phyloP scores from a whole-genome alignment of 2,329 filamentous ascomycete genomes.

The Ophiosphaerella herpotricha region DNA sequence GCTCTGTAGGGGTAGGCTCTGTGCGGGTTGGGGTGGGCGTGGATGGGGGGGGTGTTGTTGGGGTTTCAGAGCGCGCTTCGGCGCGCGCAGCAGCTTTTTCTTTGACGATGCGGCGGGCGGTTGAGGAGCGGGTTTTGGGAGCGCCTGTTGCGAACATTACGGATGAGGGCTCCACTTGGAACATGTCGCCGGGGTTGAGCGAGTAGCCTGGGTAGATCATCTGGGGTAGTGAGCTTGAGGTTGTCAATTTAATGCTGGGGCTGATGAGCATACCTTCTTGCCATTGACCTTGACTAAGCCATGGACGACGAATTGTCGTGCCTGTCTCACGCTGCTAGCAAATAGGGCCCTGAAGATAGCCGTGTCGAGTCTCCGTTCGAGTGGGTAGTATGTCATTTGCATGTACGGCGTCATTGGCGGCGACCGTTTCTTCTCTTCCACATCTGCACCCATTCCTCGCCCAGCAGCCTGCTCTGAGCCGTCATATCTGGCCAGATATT shows the following conservation, averaged over 20 bases:
- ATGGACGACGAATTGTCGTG: conserved; percentile 91
- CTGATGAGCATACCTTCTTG: conserved; percentile 69
- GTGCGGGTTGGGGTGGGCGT: conserved; percentile 8
- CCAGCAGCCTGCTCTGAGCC: conserved; percentile 83
- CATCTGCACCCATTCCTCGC: conserved; percentile 70
- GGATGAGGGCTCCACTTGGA: conserved; percentile 87
- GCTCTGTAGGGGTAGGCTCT: conserved; percentile 23
- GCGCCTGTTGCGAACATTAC: conserved; percentile 87
- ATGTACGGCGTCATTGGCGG: conserved; percentile 77
- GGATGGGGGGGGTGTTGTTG: conserved; percentile 23
- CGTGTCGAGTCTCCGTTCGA: conserved; percentile 91
- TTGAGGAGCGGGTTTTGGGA: conserved; percentile 57
- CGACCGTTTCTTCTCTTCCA: conserved; percentile 15
- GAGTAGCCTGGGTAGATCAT: conserved; percentile 92
- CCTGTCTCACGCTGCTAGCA: conserved; percentile 89
- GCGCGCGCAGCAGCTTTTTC: conserved; percentile 37
- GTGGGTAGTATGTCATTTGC: conserved; percentile 91
- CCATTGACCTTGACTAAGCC: conserved; percentile 95
- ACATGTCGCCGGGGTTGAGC: conserved; percentile 96
- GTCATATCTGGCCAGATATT: conserved; percentile 78
- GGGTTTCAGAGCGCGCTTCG: conserved; percentile 15
- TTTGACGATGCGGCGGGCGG: conserved; percentile 35
- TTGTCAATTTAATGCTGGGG: no score
- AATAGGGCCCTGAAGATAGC: conserved; percentile 93
- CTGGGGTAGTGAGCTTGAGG: conserved; percentile 52